Conservation (phyloP, 164 flowering plant genomes). For the Taxillus chinensis region DNA sequence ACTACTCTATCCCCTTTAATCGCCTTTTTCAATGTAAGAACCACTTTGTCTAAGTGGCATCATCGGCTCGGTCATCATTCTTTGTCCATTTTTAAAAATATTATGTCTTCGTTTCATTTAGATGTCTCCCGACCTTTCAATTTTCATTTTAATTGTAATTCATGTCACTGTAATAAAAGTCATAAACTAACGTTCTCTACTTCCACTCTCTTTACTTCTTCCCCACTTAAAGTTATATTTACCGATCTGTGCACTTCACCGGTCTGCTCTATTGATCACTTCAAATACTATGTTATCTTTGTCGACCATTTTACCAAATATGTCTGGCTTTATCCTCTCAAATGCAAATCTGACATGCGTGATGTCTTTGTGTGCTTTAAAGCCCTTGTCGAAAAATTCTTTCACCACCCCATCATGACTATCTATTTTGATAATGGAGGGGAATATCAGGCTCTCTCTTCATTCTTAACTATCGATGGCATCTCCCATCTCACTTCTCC, state of each 20-base stretch:
- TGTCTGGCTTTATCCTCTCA: conserved; percentile 7
- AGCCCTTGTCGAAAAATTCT: conserved; percentile 4
- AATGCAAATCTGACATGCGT: neutral
- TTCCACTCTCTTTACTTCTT: neutral
- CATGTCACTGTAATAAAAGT: conserved; percentile 5
- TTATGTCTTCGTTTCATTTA: neutral
- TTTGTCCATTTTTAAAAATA: neutral
- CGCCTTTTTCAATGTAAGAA: no score
- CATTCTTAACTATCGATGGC: neutral
- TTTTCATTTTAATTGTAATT: neutral
- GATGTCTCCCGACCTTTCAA: neutral
- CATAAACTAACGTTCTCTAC: conserved; percentile 4
- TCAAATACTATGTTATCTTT: no score
- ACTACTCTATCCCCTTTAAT: neutral
- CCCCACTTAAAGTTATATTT: conserved; percentile 1
- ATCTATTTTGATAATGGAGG: conserved; percentile 3
- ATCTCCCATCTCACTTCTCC: conserved; percentile 10
- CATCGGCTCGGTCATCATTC: conserved; percentile 1
- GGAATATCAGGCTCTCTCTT: neutral
- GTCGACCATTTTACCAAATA: no score
- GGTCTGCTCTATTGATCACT: no score
- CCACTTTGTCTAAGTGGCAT: no score
- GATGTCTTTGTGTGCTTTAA: neutral
- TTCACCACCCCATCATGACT: neutral
- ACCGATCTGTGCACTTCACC: no score